These are phyloP conservation scores for Cutaneotrichosporon sp. DNA, from an alignment of 1,284 basidiomycete species.

Conservation along the genomic window DNA sequence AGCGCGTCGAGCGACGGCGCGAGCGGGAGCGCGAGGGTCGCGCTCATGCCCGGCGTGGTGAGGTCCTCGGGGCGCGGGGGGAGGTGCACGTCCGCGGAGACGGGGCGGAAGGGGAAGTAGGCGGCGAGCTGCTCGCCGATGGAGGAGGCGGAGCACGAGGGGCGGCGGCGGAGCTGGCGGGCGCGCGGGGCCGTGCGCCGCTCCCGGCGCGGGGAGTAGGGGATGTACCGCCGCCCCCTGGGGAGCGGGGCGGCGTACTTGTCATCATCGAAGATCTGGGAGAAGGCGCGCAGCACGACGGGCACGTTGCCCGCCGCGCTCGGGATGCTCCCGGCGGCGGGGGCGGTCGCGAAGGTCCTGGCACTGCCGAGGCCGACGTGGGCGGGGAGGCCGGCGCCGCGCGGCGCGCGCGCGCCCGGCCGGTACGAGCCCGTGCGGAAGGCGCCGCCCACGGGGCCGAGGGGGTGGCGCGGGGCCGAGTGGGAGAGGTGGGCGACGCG, in stretches of 20 bases:
- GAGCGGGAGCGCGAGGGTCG: constrained; percentile 42
- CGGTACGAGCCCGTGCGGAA: constrained; percentile 13
- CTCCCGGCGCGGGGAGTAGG: constrained; percentile 26
- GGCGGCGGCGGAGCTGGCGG: background rate
- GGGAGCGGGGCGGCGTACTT: constrained; percentile 27
- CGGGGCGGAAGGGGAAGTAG: constrained; percentile 38
- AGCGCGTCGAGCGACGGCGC: constrained; percentile 37
- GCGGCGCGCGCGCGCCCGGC: constrained; percentile 13
- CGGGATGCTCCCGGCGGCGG: constrained; percentile 18
- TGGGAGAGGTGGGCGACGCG: background rate
- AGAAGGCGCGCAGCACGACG: constrained; percentile 40
- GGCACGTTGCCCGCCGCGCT: constrained; percentile 31
- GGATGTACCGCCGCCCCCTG: constrained; percentile 30
- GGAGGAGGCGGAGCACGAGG: constrained; percentile 11
- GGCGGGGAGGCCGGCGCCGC: constrained; percentile 30
- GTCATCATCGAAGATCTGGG: constrained; percentile 37
- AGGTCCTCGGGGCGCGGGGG: constrained; percentile 40
- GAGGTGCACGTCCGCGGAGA: constrained; percentile 18
- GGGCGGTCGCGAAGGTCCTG: constrained; percentile 35
- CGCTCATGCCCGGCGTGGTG: constrained; percentile 34
- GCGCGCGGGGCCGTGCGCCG: background rate
- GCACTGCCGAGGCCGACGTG: constrained; percentile 40
- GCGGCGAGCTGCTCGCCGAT: constrained; percentile 33
- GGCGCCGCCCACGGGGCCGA: constrained; percentile 6
- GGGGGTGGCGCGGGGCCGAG: background rate